Conservation (phyloP, 2,329 filamentous ascomycete genomes). For the Hypoxylon rubiginosum region DNA sequence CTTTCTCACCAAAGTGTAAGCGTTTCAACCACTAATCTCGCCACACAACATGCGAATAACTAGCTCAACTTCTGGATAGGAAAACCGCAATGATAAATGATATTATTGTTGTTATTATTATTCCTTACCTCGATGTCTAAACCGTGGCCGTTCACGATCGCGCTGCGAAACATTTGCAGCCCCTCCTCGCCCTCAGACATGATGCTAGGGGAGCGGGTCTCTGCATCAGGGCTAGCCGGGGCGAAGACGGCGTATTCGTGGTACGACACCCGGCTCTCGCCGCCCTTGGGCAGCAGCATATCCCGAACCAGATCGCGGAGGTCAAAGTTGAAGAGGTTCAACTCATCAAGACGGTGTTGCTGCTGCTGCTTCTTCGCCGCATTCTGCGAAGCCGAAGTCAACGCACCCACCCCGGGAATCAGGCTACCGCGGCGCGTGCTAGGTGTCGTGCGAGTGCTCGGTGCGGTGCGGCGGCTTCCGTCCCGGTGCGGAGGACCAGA, state of each 20-base stretch:
- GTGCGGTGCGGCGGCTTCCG: constrained; percentile 40
- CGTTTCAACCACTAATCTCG: not conserved
- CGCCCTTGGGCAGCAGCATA: constrained; percentile 42
- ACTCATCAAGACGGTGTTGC: constrained; percentile 39
- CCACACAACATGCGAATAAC: not conserved
- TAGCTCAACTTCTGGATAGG: not conserved
- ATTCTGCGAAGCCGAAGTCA: constrained; percentile 20
- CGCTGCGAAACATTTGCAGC: constrained; percentile 47
- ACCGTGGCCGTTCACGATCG: constrained; percentile 45
- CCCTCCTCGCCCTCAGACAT: constrained; percentile 49
- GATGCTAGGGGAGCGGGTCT: constrained; percentile 48
- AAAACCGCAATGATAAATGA: not conserved
- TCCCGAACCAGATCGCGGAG: constrained; percentile 47
- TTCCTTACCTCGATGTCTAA: constrained; percentile 47
- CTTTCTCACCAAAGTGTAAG: not conserved
- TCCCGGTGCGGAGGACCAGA: constrained; percentile 38
- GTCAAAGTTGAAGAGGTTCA: constrained; percentile 51
- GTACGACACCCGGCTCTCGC: constrained; percentile 48
- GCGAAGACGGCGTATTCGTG: constrained; percentile 51
- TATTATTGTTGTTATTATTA: not conserved
- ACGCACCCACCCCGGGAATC: constrained; percentile 32
- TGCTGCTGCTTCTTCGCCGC: constrained; percentile 21
- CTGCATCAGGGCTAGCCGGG: constrained; percentile 37
- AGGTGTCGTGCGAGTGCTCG: constrained; percentile 43
- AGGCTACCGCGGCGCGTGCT: constrained; percentile 49